Evolutionary conservation across 306 rosid species (phyloP).

Genomic region (Vigna mungo): DNA sequence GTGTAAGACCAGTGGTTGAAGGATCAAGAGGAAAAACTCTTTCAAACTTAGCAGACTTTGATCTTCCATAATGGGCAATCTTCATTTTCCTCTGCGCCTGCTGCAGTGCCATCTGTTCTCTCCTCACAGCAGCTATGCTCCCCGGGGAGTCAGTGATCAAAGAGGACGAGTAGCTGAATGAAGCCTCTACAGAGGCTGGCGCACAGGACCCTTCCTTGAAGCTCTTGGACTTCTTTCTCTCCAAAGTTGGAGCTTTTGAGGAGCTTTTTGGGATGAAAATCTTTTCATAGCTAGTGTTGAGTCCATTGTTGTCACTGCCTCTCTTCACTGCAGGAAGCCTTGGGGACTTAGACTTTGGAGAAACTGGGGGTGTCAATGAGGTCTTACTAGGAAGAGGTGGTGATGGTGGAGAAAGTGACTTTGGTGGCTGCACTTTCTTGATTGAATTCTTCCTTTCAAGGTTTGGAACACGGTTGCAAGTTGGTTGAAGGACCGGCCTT

Average conservation of each 20-base stretch:
- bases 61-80: conserved; percentile 98
- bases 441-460: conserved; percentile 72
- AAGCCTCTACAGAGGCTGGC: conserved; percentile 56
- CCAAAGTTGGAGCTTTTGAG: conserved; percentile 60
- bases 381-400: conserved; percentile 49
- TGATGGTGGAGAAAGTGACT: conserved; percentile 54
- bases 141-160: conserved; percentile 92
- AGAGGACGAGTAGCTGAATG: conserved; percentile 77
- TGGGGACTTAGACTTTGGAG: conserved; percentile 82
- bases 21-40: conserved; percentile 62
- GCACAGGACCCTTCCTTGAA: conserved; percentile 63
- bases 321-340: conserved; percentile 80
- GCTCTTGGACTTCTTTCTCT: conserved; percentile 91
- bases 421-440: conserved; percentile 59
- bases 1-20: conserved; percentile 30
- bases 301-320: conserved; percentile 67
- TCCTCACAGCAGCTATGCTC: conserved; percentile 92
- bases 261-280: conserved; percentile 57
- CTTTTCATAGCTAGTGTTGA: conserved; percentile 74
- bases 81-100: conserved; percentile 91
- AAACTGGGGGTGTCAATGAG: conserved; percentile 62
- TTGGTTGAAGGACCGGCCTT: conserved; percentile 89
- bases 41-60: conserved; percentile 89
- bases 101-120: conserved; percentile 89
- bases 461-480: conserved; percentile 74